Evolutionary conservation across 2,329 filamentous ascomycete species (phyloP).

Genomic region (Fusarium marasasianum): DNA sequence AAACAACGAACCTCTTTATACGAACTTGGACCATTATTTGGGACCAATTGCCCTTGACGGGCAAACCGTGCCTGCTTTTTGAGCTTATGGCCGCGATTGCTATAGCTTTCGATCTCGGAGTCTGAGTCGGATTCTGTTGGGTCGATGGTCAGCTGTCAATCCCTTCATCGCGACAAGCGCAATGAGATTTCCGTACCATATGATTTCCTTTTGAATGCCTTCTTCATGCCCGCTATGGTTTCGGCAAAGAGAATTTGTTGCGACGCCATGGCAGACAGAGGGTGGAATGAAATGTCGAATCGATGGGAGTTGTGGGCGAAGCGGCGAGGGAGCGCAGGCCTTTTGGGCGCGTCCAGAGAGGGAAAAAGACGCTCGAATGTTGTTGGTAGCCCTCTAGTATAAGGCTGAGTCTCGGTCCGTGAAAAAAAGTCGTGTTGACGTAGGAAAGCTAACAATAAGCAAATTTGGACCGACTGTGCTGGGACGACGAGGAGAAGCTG

Average conservation of each 20-base stretch:
- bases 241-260: conserved; percentile 72
- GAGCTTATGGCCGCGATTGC: conserved; percentile 81
- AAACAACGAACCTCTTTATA: conserved; percentile 71
- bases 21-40: conserved; percentile 70
- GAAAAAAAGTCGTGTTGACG: conserved; percentile 13
- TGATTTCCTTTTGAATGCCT: conserved; percentile 70
- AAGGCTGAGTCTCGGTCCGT: neutral
- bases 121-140: conserved; percentile 79
- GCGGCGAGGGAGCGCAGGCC: conserved; percentile 25
- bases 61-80: conserved; percentile 79
- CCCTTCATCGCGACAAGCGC: neutral
- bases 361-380: neutral
- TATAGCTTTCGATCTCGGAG: conserved; percentile 72
- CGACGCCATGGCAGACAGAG: conserved; percentile 50
- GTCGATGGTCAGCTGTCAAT: conserved; percentile 35
- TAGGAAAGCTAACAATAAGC: conserved; percentile 9
- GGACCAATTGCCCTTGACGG: conserved; percentile 74
- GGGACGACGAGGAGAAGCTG: conserved; percentile 41
- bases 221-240: conserved; percentile 74
- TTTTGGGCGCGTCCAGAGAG: conserved; percentile 2
- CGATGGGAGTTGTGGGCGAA: conserved; percentile 27
- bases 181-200: conserved; percentile 59
- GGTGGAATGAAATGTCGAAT: conserved; percentile 16
- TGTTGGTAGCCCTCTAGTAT: neutral
- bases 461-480: conserved; percentile 41